Evolutionary conservation across 371 early-diverging fungal species (phyloP).

Genomic region (Rhizopus delemar): DNA sequence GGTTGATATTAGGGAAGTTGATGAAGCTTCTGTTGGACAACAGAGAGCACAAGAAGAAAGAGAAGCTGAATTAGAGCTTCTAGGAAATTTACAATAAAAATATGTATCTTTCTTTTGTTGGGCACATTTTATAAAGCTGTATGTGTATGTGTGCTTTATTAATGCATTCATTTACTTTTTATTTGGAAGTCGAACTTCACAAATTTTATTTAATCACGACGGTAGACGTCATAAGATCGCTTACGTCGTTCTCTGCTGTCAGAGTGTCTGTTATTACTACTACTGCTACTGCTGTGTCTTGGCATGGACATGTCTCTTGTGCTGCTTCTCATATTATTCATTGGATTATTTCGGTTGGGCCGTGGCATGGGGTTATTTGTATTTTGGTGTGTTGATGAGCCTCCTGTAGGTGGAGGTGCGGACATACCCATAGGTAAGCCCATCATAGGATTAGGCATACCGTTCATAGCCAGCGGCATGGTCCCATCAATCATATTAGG

Average conservation of each 20-base stretch:
- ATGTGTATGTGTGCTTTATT: neutral
- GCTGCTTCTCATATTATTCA: neutral
- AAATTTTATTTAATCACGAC: conserved; percentile 3
- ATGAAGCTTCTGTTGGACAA: conserved; percentile 20
- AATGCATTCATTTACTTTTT: neutral
- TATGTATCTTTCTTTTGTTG: neutral
- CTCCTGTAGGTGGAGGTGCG: conserved; percentile 13
- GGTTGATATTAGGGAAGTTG: conserved; percentile 54
- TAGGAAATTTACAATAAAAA: conserved; percentile 14
- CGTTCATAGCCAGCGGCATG: conserved; percentile 21
- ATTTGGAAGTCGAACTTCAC: neutral
- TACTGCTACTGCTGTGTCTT: neutral
- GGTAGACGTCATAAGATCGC: conserved; percentile 3
- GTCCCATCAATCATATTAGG: conserved; percentile 90
- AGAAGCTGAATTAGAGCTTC: conserved; percentile 29
- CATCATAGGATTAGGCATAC: conserved; percentile 28
- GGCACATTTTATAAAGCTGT: neutral
- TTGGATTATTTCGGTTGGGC: neutral
- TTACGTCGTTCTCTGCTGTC: conserved; percentile 4
- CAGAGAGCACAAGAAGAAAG: conserved; percentile 23
- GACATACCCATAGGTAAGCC: conserved; percentile 26
- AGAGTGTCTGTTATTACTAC: neutral
- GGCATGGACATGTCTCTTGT: neutral
- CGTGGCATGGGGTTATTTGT: neutral
- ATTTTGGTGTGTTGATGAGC: conserved; percentile 19